Percentiles rank a stretch among this genome's conserved stretches.
These are phyloP conservation scores for Camellia lanceoleosa DNA, from an alignment of 148 eudicot genomes.

Conservation along the genomic window DNA sequence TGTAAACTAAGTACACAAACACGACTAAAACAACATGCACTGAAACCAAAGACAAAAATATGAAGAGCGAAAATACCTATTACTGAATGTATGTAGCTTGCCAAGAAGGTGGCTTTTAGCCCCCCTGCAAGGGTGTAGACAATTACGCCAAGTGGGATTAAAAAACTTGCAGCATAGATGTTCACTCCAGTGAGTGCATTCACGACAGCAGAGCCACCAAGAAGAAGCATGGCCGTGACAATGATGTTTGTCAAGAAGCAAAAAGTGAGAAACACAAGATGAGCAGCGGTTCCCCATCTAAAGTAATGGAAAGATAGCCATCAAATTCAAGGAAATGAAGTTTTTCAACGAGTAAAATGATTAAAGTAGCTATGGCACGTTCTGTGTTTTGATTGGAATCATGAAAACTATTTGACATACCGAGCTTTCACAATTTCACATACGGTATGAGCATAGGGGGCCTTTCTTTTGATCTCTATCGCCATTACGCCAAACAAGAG, in stretches of 20 bases:
- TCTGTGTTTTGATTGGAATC: not conserved
- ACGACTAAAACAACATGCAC: constrained; percentile 88
- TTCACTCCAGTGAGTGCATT: constrained; percentile 95
- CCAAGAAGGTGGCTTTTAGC: constrained; percentile 91
- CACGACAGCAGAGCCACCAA: constrained; percentile 97
- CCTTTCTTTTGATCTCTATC: constrained; percentile 96
- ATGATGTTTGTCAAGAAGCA: constrained; percentile 94
- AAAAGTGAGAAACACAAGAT: constrained; percentile 74
- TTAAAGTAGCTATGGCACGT: not conserved
- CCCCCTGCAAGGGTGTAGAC: constrained; percentile 95
- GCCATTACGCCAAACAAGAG: constrained; percentile 93
- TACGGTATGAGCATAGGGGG: constrained; percentile 93
- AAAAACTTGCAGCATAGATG: constrained; percentile 88
- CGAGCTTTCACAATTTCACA: constrained; percentile 96
- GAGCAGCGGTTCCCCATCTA: constrained; percentile 98
- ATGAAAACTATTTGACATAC: constrained; percentile 22
- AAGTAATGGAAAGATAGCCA: not conserved
- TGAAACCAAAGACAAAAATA: constrained; percentile 27
- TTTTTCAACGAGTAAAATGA: not conserved
- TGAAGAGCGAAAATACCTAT: constrained; percentile 43
- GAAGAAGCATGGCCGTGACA: constrained; percentile 97
- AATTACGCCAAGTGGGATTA: constrained; percentile 91
- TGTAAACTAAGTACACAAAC: constrained; percentile 88
- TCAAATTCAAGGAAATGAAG: not conserved
- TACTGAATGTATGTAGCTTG: constrained; percentile 93